These are phyloP conservation scores for Solanum clarkiae DNA, from an alignment of 257 asterid species.

Conservation along the genomic window DNA sequence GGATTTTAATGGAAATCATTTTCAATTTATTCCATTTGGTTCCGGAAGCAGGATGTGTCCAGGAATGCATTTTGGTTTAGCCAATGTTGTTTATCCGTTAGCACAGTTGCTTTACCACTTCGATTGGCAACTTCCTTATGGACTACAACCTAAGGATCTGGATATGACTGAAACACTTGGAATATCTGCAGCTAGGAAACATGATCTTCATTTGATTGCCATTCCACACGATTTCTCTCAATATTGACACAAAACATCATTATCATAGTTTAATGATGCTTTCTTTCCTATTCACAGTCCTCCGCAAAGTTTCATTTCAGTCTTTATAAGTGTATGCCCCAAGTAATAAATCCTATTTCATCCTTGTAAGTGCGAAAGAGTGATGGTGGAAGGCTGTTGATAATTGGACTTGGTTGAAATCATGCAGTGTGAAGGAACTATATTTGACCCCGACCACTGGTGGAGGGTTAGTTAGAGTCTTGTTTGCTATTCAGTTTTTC, in stretches of 20 bases:
- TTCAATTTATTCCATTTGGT: conserved; percentile 7
- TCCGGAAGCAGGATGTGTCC: conserved; percentile 8
- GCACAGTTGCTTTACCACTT: conserved; percentile 4
- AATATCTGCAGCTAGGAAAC: background rate
- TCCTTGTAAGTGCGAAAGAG: background rate
- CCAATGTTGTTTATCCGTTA: background rate
- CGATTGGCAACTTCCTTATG: conserved; percentile 3
- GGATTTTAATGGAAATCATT: background rate
- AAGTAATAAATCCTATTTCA: background rate
- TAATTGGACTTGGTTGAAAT: background rate
- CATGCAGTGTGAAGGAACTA: background rate
- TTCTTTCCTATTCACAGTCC: background rate
- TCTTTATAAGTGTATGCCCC: background rate
- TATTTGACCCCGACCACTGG: background rate
- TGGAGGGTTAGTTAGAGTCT: background rate
- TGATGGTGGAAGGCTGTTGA: background rate
- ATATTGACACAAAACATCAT: no score
- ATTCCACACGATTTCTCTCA: background rate
- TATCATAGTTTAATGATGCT: no score
- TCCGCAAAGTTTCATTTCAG: background rate
- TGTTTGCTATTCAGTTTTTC: background rate
- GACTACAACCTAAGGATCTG: background rate
- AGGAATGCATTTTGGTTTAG: background rate
- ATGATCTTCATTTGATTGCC: background rate
- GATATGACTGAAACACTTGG: background rate